Evolutionary conservation across 192 early-diverging fungal genomes (phyloP), one percentile per base, ranked within the genome.

Genomic region (Ramicandelaber brevisporus): DNA sequence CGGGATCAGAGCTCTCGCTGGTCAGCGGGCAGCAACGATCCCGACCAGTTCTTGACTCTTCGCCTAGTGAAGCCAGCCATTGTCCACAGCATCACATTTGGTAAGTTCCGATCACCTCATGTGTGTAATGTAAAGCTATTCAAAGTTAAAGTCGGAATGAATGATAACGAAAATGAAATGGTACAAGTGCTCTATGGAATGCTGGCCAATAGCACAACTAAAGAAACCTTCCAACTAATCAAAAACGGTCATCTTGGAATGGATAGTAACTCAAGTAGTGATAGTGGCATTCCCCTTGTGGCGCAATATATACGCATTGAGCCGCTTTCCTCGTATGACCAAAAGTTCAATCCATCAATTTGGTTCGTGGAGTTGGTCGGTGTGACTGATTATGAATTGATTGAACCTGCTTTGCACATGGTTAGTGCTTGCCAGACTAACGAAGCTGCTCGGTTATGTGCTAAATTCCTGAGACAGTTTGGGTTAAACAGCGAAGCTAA

Each of bases 51-150:
- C 50, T 70, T 97, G 22, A 78, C 70, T n/a, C 43, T 97, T 25
- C 73, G 78, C 34, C 63, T 93, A n/a, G 79, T 81, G 19, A 47
- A 50, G n/a, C 63, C 79, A 29, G 61, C 73, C 17, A 59, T 96
- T 31, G 80, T 79, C 12, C 71, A 82, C 82, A 78, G 38, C 3
- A 84, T 96, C 36, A 78, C 73, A 2, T 93, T 97, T 70, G 90
- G 90, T 35, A 97, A 97, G 48, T 93, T 72, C 43, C 73, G n/a
- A n/a, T n/a, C n/a, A n/a, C 49, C 41, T 2, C 90, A 97, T 40
- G 79, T 93, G 26, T 93, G 87, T 49, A 97, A 97, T 43, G 48
- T 97, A 14, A 90, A 86, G 31, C 83, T 93, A 54, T 93, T 97
- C 60, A 86, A 81, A 50, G 73, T 97, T 3, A 85, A 55, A 49